Conservation (phyloP, 345 rosid genomes). For the Populus tremula region DNA sequence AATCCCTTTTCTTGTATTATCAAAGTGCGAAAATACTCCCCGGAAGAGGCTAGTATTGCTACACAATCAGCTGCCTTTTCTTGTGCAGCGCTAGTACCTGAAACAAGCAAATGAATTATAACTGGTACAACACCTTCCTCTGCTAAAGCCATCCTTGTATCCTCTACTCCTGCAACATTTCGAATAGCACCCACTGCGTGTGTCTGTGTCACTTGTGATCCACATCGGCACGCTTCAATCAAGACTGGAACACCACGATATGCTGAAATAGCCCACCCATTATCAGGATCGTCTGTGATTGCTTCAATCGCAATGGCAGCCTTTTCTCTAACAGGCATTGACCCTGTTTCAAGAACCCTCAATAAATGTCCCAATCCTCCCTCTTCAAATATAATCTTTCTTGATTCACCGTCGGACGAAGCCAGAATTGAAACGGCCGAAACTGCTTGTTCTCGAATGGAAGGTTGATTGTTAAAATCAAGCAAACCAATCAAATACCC, state of each 20-base stretch:
- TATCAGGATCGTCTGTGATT: conserved; percentile 62
- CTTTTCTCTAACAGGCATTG: conserved; percentile 53
- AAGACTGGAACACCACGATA: conserved; percentile 61
- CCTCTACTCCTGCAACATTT: conserved; percentile 56
- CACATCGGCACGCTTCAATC: conserved; percentile 67
- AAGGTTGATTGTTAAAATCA: conserved; percentile 45
- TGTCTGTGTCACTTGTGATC: conserved; percentile 44
- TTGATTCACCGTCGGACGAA: conserved; percentile 52
- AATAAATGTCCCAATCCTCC: conserved; percentile 76
- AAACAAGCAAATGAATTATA: conserved; percentile 44
- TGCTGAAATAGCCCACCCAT: conserved; percentile 68
- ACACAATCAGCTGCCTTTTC: conserved; percentile 55
- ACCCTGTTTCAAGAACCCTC: conserved; percentile 59
- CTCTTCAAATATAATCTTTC: conserved; percentile 59
- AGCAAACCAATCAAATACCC: conserved; percentile 61
- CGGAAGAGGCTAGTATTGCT: conserved; percentile 56
- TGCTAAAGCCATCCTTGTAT: conserved; percentile 48
- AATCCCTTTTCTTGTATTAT: conserved; percentile 62
- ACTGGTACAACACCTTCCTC: conserved; percentile 77
- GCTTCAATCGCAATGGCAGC: conserved; percentile 71
- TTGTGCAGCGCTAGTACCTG: conserved; percentile 34
- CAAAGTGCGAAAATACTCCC: conserved; percentile 54
- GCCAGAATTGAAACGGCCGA: conserved; percentile 59
- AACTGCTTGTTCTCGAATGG: conserved; percentile 63
- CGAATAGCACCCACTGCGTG: conserved; percentile 61